phyloP scores from a whole-genome alignment of 768 basidiomycete genomes.

The Trametes villosa region DNA sequence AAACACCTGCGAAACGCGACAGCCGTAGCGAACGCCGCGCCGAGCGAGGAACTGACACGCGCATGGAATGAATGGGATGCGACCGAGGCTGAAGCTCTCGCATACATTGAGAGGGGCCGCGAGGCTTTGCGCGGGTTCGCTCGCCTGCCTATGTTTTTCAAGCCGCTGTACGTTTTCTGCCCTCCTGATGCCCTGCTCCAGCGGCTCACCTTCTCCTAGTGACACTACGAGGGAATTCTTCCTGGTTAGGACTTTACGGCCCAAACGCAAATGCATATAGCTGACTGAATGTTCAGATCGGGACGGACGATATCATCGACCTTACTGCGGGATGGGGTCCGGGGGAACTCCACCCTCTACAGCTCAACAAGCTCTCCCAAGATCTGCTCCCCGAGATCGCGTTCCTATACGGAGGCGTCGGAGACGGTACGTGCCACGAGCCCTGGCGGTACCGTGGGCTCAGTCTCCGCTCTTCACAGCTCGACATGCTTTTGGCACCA shows the following conservation, averaged over 20 bases:
- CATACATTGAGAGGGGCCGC: not conserved
- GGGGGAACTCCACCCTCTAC: slow-evolving; percentile 2
- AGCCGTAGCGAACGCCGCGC: not conserved
- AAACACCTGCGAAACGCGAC: not conserved
- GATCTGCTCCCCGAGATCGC: slow-evolving; percentile 6
- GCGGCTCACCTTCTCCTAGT: not conserved
- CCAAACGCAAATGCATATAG: not conserved
- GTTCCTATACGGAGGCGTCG: slow-evolving; percentile 26
- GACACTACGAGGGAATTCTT: slow-evolving; percentile 11
- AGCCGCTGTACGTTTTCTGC: slow-evolving; percentile 3
- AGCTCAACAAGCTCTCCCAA: not conserved
- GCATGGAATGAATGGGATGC: slow-evolving; percentile 21
- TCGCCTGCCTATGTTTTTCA: slow-evolving; percentile 10
- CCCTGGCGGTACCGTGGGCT: not conserved
- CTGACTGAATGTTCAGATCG: slow-evolving; percentile 3
- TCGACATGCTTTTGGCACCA: slow-evolving; percentile 20
- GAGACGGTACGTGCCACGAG: slow-evolving; percentile 20
- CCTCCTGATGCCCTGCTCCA: not conserved
- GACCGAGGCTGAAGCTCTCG: not conserved
- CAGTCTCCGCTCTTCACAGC: not conserved
- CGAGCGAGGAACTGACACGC: not conserved
- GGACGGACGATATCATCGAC: slow-evolving; percentile 19
- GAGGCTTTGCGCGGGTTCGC: not conserved
- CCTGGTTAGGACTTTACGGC: not conserved
- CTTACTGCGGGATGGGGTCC: slow-evolving; percentile 8